Evolutionary conservation across 192 early-diverging fungal species (phyloP).

Genomic region (Spizellomyces sp.): DNA sequence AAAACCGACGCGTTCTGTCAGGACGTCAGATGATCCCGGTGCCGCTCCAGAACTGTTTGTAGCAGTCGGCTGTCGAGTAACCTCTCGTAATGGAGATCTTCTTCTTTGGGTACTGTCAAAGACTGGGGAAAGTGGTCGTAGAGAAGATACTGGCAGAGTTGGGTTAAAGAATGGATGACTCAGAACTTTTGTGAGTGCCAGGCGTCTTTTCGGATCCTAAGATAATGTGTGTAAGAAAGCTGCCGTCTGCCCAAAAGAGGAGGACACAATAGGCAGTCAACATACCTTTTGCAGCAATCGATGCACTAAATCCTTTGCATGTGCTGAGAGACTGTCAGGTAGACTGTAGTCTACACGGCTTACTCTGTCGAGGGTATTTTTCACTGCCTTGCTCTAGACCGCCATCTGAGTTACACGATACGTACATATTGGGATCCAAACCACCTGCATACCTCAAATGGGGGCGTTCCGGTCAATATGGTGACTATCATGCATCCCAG

Average conservation of each 20-base stretch:
- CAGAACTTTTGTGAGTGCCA: conserved; percentile 51
- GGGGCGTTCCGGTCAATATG: conserved; percentile 69
- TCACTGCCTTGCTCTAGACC: conserved; percentile 44
- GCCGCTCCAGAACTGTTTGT: no score
- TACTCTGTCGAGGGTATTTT: conserved; percentile 61
- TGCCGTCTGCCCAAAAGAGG: no score
- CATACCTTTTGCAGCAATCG: conserved; percentile 56
- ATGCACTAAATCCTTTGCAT: conserved; percentile 58
- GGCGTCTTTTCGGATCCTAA: conserved; percentile 56
- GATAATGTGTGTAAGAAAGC: background rate
- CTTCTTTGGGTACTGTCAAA: conserved; percentile 19
- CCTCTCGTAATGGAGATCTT: background rate
- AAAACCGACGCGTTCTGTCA: no score
- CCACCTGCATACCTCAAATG: conserved; percentile 56
- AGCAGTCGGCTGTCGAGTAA: no score
- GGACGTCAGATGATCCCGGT: no score
- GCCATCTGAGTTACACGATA: conserved; percentile 1
- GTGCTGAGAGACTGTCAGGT: conserved; percentile 53
- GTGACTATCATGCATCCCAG: conserved; percentile 77
- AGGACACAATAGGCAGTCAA: no score
- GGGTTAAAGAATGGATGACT: conserved; percentile 59
- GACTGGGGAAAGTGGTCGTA: conserved; percentile 15
- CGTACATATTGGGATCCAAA: background rate
- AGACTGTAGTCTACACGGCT: conserved; percentile 54
- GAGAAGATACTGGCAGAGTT: conserved; percentile 20